Evolutionary conservation across 2,329 filamentous ascomycete genomes (phyloP), one percentile per base, ranked within the genome.

Genomic region (Beauveria bassiana): DNA sequence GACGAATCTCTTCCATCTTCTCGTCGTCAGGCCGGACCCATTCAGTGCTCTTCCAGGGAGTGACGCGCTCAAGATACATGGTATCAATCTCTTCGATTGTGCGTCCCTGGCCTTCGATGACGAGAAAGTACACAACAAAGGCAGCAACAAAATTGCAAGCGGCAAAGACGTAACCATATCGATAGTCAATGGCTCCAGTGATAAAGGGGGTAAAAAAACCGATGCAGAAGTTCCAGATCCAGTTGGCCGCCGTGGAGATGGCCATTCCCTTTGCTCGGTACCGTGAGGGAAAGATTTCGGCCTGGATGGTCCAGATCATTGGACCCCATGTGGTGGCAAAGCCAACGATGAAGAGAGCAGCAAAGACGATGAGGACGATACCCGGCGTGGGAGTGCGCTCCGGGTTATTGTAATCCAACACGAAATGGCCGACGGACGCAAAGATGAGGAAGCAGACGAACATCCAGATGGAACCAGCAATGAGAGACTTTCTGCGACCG

Each of bases 131-230:
- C 34, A 92, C 87, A 14, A 91, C 73, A 0, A 85, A 65, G 0
- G 84, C 82, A 0, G 82, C 88, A 0, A 83, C 77, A 20, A 90
- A 75, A 67, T 89, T 88, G 69, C 87, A 91, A 0, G 79, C 86
- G 0, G 88, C 89, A 72, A 92, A 92, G 34, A 93, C 85, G 65
- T 91, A 90, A 2, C 89, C 89, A 68, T 90, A 90, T 1, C 80
- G 80, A 73, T 88, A 92, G 66, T 88, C 83, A 60, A 92, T 92
- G 3, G 82, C 82, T 0, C 79, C 76, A 0, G 86, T 89, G 70
- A 93, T 92, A 73, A 91, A 92, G 0, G 89, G 87, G 0, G 90
- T 91, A 77, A 91, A 91, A 77, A 93, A 93, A 0, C 84, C 84
- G 63, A 86, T 81, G 65, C 90, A 78, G 74, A 92, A 92, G 72